A percentile compares a stretch with the other conserved stretches of the same genome.
phyloP scores from a whole-genome alignment of 2,329 filamentous ascomycete genomes.

The Aureobasidium sp. region DNA sequence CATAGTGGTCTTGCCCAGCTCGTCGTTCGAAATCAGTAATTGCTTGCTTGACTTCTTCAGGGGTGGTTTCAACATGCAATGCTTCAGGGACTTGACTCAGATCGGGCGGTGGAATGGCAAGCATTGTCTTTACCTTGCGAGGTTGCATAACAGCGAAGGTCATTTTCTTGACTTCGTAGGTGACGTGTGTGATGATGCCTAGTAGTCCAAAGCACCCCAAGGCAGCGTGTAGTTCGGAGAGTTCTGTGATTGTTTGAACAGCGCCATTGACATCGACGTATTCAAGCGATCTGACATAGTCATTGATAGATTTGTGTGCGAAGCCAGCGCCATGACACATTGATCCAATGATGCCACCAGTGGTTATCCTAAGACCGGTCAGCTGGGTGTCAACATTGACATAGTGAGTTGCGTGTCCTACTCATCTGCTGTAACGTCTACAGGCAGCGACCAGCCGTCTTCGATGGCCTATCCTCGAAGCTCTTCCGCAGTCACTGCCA shows the following conservation, averaged over 20 bases:
- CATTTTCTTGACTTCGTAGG: constrained; percentile 43
- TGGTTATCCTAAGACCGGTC: constrained; percentile 30
- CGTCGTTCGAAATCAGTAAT: constrained; percentile 33
- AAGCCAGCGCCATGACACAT: constrained; percentile 42
- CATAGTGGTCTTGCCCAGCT: constrained; percentile 28
- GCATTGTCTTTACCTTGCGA: constrained; percentile 35
- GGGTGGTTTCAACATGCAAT: constrained; percentile 22
- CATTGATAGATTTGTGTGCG: constrained; percentile 38
- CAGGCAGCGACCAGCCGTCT: constrained; percentile 37
- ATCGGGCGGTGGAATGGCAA: constrained; percentile 37
- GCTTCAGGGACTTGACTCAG: constrained; percentile 26
- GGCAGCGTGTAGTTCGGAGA: constrained; percentile 35
- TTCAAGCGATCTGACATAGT: constrained; percentile 42
- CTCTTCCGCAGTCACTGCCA: constrained; percentile 41
- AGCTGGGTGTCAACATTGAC: neutral
- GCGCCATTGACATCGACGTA: constrained; percentile 43
- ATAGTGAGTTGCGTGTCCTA: neutral
- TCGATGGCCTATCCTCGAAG: constrained; percentile 41
- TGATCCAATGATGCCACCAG: constrained; percentile 18
- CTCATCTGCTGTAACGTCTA: constrained; percentile 44
- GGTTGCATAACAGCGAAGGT: constrained; percentile 41
- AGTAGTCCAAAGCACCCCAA: constrained; percentile 41
- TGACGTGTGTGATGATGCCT: constrained; percentile 46
- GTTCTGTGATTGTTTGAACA: constrained; percentile 35
- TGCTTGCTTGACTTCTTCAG: constrained; percentile 28